Evolutionary conservation across 23 red algal genomes (phyloP), one percentile per base, ranked within the genome.

Genomic region (Cyanidioschyzon merolae): DNA sequence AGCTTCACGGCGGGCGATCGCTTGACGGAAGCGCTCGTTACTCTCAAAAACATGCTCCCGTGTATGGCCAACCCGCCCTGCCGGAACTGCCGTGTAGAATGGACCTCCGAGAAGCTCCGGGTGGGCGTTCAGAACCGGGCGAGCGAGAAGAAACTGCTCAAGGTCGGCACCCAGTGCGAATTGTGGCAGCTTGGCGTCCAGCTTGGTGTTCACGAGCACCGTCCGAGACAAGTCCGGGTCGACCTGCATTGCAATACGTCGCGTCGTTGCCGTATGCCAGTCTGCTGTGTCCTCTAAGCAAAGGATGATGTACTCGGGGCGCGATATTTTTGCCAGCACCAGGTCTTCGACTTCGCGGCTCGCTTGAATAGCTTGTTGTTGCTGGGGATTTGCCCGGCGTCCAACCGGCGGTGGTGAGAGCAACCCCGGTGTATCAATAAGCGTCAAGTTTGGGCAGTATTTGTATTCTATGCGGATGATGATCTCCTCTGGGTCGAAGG

Each of bases 401-500:
- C 63, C 63, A 35, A 27, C 12, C 63, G 63, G 63, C 63, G 63
- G 63, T 27, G 63, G 63, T 15, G 63, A 71, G 16, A 71, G 21
- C n/a, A 71, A 35, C 32, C 63, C 63, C n/a, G 63, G 63, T 27
- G 63, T 71, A 35, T 71, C 63, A 35, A 71, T 71, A 7, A 71
- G 63, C 29, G 63, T 71, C 63, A 71, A 35, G 63, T 71, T 71
- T 7, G 63, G 63, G 63, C 63, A 71, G 63, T 71, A 71, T 35
- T 71, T 71, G 63, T 71, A 71, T 27, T 71, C 63, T 7, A 71
- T 71, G 63, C 63, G 63, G 2, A 71, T 32, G n/a, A 71, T 35
- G 63, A 71, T 35, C 63, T 71, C 63, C 63, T 71, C 63, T 7
- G 63, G 63, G 63, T 71, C 63, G 63, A 71, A 71, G 12, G 63